Evolutionary conservation across 2,329 filamentous ascomycete species (phyloP), one percentile per base, ranked within the genome.

Genomic region (Aspergillus transmontanensis): DNA sequence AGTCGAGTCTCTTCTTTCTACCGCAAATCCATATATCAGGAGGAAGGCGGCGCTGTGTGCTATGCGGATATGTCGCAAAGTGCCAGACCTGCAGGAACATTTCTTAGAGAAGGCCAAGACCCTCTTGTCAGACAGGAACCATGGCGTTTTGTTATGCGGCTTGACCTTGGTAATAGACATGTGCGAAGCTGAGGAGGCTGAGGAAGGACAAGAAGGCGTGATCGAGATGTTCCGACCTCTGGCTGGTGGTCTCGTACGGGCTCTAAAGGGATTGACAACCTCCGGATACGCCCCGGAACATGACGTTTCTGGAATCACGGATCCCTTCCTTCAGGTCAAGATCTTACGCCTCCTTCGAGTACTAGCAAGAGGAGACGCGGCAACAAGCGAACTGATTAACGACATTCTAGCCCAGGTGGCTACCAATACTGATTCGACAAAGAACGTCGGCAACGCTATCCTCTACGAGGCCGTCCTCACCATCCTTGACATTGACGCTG

Each of bases 391-490:
- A 79, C 90, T 96, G 78, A 98, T 99, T 82, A 99, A 98, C 80
- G 95, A 99, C 75, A 99, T 99, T 65, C 83, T 99, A 64, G 95
- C 95, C 6, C 94, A 97, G 81, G 95, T 99, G 60, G 95, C 95
- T 58, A 98, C 94, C 45, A 99, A 99, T 79, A 99, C 95, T 1
- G 95, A 99, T 75, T 93, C 94, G 0, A 94, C 94, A 32, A 99
- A 99, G 83, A 99, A 99, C 69, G 95, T 99, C 48, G 95, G 95
- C 66, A 99, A 99, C 77, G 94, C 95, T 0, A 99, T 99, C 71
- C 84, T 99, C 9, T 99, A 99, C 81, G 95, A 99, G 80, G 92
- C 95, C 1, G 95, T 99, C 43, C 88, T 95, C 50, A 99, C 95
- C 0, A 99, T 99, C 69, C 88, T 99, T 56, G 95, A 99, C 70